Base-by-base conservation (phyloP, 371 early-diverging fungal species). In the Mucor circinelloides region DNA sequence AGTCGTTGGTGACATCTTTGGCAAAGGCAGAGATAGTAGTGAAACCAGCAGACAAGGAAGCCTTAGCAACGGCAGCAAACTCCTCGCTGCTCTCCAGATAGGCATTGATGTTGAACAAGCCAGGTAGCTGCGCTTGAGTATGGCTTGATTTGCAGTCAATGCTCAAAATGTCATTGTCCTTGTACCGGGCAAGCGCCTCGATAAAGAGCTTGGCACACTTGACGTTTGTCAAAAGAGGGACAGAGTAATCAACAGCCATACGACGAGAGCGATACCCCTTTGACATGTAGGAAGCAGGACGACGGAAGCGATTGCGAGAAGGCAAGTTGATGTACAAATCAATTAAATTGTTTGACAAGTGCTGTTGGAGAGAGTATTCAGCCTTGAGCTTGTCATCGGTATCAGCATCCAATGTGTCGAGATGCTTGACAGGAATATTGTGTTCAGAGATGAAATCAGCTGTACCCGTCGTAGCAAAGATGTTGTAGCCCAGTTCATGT, bases 271-370 rank as follows among this genome's bases (percentile, higher is more conserved):
- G 87, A 84, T 98, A 98, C 44, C 97, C 99, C 75, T 93, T 92
- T 59, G 91, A 90, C 87, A 98, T 93, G 85, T 97, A 98, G 66
- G 91, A 90, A 23, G 97, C 96, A 62, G 97, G 97, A 44, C 97
- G 91, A 59, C 97, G 91, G 93, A 89, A 97, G 54, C 91, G 85
- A 86, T 98, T 97, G 74, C 93, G 94, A 50, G 95, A 95, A 30
- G 97, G 97, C 85, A 97, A 84, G 81, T 98, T 98, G 85, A 97
- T 91, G 86, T 98, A 98, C 74, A 98, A 83, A 76, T 97, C 99
- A 70, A 98, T 97, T 79, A 95, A 78, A 84, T 97, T 96, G 89
- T 94, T 96, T 52, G 94, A 88, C 82, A 98, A 85, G 77, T 96
- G 94, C 76, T 96, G 93, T 70, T 94, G 89, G 73, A 98, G 79